A percentile compares a stretch with the other conserved stretches of the same genome.
phyloP scores from a whole-genome alignment of 1,139 yeast species.

The Suhomyces wounanorum region DNA sequence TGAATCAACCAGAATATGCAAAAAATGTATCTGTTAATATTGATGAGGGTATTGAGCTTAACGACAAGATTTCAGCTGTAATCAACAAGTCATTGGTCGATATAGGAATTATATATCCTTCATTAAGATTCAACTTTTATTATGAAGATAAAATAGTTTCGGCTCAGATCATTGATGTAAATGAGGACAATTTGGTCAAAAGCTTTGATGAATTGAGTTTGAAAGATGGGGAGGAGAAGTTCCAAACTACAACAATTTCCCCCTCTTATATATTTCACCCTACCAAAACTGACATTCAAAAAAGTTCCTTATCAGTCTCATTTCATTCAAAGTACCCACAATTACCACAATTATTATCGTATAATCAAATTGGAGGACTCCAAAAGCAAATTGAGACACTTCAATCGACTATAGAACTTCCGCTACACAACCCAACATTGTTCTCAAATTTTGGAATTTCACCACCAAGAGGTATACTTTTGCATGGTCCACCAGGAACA shows the following conservation, averaged over 20 bases:
- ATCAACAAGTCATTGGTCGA: slow-evolving; percentile 47
- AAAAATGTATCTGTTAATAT: slow-evolving; percentile 21
- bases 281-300: slow-evolving; percentile 34
- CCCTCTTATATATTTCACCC: slow-evolving; percentile 50
- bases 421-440: slow-evolving; percentile 73
- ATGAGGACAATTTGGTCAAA: slow-evolving; percentile 21
- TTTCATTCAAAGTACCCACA: slow-evolving; percentile 36
- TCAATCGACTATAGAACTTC: slow-evolving; percentile 72
- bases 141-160: slow-evolving; percentile 4
- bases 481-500: slow-evolving; percentile 98
- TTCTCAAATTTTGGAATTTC: slow-evolving; percentile 84
- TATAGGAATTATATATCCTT: slow-evolving; percentile 59
- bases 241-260: slow-evolving; percentile 32
- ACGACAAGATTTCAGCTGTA: slow-evolving; percentile 9
- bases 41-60: slow-evolving; percentile 9
- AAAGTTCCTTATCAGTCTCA: slow-evolving; percentile 17
- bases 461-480: slow-evolving; percentile 85
- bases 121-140: slow-evolving; percentile 31
- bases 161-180: slow-evolving; percentile 26
- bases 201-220: slow-evolving; percentile 30
- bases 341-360: slow-evolving; percentile 44
- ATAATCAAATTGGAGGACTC: slow-evolving; percentile 76
- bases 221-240: slow-evolving; percentile 7
- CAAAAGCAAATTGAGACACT: slow-evolving; percentile 60
- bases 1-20: slow-evolving; percentile 55